Conservation (phyloP, 805 yeast species). For the Kluyveromyces nonfermentans region DNA sequence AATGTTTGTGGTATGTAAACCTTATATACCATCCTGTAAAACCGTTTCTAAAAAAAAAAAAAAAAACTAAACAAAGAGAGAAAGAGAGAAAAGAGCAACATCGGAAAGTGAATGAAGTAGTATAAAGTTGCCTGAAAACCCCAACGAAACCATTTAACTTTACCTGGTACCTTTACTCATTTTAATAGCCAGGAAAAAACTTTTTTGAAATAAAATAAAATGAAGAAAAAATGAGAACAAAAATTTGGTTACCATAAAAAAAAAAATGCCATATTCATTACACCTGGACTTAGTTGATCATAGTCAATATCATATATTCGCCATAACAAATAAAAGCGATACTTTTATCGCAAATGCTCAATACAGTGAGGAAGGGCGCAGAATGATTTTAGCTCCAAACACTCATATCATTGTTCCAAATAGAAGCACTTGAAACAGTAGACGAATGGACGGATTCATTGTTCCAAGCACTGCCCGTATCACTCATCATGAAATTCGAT, state of each 20-base stretch:
- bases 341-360: not conserved
- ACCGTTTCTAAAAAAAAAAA: not conserved
- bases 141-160: not conserved
- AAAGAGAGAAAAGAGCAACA: not conserved
- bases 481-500: slow-evolving; percentile 1
- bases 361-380: not conserved
- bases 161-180: not conserved
- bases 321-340: not conserved
- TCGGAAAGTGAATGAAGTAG: not conserved
- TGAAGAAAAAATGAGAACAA: not conserved
- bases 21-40: not conserved
- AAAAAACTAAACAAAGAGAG: not conserved
- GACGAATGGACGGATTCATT: not conserved
- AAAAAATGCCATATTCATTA: not conserved
- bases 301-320: not conserved
- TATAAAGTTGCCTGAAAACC: not conserved
- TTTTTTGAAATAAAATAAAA: too few relatives aligned
- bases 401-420: slow-evolving; percentile 31
- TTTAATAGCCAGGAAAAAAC: not conserved
- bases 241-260: not conserved
- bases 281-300: not conserved
- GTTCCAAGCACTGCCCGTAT: not conserved
- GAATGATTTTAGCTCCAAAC: slow-evolving; percentile 28
- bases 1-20: not conserved
- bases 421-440: slow-evolving; percentile 4